Evolutionary conservation across 2,329 filamentous ascomycete species (phyloP).

Genomic region (Trichoderma sp.): DNA sequence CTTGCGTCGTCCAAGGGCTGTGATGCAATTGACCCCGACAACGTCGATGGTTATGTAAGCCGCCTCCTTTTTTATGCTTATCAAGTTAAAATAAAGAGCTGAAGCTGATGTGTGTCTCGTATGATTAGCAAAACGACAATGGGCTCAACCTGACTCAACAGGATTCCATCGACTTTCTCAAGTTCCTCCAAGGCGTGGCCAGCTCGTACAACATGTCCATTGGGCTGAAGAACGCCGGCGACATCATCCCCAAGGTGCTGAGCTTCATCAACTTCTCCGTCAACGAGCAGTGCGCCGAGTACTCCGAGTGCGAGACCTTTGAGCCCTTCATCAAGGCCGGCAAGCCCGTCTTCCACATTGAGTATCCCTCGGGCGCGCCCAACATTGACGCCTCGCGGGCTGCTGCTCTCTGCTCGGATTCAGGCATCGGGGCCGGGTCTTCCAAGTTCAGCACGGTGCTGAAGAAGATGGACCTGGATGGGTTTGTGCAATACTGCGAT

Average conservation of each 20-base stretch:
- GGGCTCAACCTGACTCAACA: slow-evolving; percentile 59
- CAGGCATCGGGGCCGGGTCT: slow-evolving; percentile 43
- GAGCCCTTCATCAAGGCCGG: slow-evolving; percentile 57
- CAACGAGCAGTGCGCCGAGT: slow-evolving; percentile 68
- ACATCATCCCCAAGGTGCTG: slow-evolving; percentile 54
- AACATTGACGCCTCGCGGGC: slow-evolving; percentile 39
- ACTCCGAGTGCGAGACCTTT: slow-evolving; percentile 61
- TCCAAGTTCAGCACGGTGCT: slow-evolving; percentile 63
- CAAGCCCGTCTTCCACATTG: slow-evolving; percentile 74
- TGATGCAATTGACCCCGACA: slow-evolving; percentile 70
- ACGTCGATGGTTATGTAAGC: slow-evolving; percentile 65
- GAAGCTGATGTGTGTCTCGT: neutral
- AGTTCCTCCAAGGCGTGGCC: slow-evolving; percentile 60
- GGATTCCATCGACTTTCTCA: slow-evolving; percentile 60
- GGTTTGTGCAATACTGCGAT: slow-evolving; percentile 62
- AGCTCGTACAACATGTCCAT: slow-evolving; percentile 57
- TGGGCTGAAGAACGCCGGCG: slow-evolving; percentile 69
- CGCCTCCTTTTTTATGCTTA: neutral
- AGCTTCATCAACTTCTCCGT: slow-evolving; percentile 64
- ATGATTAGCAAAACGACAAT: slow-evolving; percentile 56
- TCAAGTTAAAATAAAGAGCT: neutral
- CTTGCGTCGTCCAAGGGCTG: slow-evolving; percentile 64
- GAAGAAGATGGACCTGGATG: slow-evolving; percentile 65
- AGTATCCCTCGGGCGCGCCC: slow-evolving; percentile 61
- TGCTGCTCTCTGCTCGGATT: slow-evolving; percentile 46